Conservation (phyloP, 2,329 filamentous ascomycete species). For the Daldinia sp. region DNA sequence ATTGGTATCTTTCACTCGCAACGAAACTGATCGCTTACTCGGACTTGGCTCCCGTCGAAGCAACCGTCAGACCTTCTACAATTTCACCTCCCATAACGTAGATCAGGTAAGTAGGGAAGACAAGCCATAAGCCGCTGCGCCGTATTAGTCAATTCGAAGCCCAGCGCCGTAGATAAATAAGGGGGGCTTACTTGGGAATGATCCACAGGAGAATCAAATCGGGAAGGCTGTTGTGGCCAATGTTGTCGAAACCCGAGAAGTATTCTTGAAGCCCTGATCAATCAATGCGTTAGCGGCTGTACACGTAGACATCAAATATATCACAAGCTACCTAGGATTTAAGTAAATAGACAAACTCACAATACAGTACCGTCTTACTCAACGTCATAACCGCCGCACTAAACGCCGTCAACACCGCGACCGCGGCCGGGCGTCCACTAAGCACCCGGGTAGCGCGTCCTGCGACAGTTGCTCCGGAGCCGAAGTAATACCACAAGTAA, state of each 20-base stretch:
- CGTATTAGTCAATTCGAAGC: background rate
- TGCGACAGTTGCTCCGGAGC: constrained; percentile 26
- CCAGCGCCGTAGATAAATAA: background rate
- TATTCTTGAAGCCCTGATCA: constrained; percentile 63
- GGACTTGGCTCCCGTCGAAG: constrained; percentile 50
- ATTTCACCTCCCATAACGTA: constrained; percentile 59
- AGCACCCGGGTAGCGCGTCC: constrained; percentile 44
- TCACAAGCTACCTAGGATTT: too few species aligned
- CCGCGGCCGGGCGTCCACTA: constrained; percentile 53
- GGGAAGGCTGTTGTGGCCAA: constrained; percentile 60
- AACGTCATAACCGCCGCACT: constrained; percentile 66
- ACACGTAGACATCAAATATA: too few species aligned
- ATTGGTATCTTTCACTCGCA: background rate
- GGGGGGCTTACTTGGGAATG: constrained; percentile 62
- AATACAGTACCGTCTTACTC: constrained; percentile 69
- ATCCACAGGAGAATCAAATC: constrained; percentile 63
- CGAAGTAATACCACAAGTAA: constrained; percentile 58
- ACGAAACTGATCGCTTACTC: constrained; percentile 45
- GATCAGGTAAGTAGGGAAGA: constrained; percentile 62
- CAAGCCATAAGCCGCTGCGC: constrained; percentile 62
- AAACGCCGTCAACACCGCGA: constrained; percentile 59
- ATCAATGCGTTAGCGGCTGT: background rate
- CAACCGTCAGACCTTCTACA: constrained; percentile 54
- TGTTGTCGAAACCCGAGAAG: constrained; percentile 63
- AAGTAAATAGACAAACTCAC: too few species aligned